Evolutionary conservation across 1,284 basidiomycete species (phyloP), one percentile per base, ranked within the genome.

Genomic region (Boletus sp.): DNA sequence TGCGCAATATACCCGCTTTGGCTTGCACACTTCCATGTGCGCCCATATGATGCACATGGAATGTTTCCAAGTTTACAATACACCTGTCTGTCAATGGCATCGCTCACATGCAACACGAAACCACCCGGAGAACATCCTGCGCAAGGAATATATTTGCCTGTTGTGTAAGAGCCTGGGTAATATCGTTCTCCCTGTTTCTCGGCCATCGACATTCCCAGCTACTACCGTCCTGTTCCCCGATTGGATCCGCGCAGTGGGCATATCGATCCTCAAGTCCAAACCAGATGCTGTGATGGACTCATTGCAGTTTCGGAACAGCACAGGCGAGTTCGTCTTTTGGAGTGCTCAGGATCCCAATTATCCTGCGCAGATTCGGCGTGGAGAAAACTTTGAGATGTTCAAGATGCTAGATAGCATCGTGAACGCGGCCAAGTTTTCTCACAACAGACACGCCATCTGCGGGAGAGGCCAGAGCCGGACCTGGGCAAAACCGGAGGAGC

Each of bases 111-210:
- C 94, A 6, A 94, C 95, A 10, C 83, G 97, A 37, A 96, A 97
- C 68, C 97, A 98, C 70, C 97, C 97, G 0, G 97, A 99, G 74
- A 93, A 90, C 70, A 91, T 96, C 35, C 87, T 90, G 23, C 84
- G 97, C 48, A 92, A 93, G 72, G 97, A 99, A 74, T 99, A 91
- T 77, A 93, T 98, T 56, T 99, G 97, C 70, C 97, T 97, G 0
- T 78, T 99, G n/a, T 99, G 97, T 82, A 99, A 99, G 79, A 95
- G 93, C 67, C 81, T 99, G 1, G 96, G 97, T 14, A 99, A 99
- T 75, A 86, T 95, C 37, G 89, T 99, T 44, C 81, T 99, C 5
- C 97, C 97, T 0, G 87, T 96, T 7, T 81, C 86, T 27, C 79
- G 76, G 31, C 79, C 81, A 1, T 74, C 79, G 21, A 74, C 73